phyloP scores from a whole-genome alignment of 371 early-diverging fungal species.

The Circinella minor region DNA sequence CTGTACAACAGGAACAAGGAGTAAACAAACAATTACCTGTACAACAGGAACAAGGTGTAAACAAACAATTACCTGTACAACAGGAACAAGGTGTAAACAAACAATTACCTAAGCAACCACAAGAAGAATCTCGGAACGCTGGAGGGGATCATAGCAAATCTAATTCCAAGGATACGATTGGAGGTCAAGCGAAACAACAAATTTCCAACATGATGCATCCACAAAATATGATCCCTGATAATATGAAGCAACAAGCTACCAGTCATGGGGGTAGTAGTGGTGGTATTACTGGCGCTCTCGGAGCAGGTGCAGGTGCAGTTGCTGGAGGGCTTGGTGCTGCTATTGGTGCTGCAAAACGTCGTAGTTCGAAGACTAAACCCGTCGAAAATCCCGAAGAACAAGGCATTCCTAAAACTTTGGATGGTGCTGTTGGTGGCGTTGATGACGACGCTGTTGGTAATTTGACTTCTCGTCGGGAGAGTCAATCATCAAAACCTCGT shows the following conservation, averaged over 20 bases:
- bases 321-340: conserved; percentile 8
- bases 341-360: conserved; percentile 1
- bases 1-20: no score
- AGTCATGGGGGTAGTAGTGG: background rate
- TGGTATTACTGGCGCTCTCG: background rate
- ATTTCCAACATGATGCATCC: no score
- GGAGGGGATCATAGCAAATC: background rate
- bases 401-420: no score
- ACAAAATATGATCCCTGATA: no score
- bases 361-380: background rate
- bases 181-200: background rate
- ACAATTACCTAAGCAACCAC: no score
- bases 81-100: no score
- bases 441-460: background rate
- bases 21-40: no score
- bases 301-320: background rate
- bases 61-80: no score
- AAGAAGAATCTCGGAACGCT: no score
- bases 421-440: conserved; percentile 3
- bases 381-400: background rate
- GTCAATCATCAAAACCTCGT: background rate
- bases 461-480: background rate
- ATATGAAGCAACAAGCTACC: background rate
- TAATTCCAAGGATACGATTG: background rate
- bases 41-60: no score